Evolutionary conservation across 257 asterid genomes (phyloP).

Genomic region (Echium plantagineum): DNA sequence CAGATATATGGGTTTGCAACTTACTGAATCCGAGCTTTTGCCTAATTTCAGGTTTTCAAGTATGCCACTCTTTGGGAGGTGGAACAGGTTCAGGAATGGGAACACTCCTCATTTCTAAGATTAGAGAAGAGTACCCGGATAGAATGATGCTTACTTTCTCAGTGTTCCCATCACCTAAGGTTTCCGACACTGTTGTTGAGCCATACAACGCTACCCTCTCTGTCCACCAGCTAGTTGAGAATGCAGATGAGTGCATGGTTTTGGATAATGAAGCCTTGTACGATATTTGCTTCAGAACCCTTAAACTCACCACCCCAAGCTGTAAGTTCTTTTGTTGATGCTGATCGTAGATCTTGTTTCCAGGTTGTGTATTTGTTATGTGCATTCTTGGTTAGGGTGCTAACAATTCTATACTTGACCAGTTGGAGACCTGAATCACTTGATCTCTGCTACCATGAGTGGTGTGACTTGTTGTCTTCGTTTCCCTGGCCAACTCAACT

Average conservation of each 20-base stretch:
- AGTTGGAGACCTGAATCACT: no score
- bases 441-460: no score
- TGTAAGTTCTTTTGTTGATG: constrained; percentile 23
- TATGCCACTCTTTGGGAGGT: constrained; percentile 77
- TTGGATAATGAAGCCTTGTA: constrained; percentile 67
- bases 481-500: no score
- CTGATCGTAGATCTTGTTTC: no score
- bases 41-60: constrained; percentile 46
- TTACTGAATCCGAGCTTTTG: no score
- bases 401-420: no score
- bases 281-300: constrained; percentile 62
- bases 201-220: constrained; percentile 76
- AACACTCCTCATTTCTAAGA: constrained; percentile 66
- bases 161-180: constrained; percentile 78
- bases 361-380: no score
- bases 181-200: constrained; percentile 68
- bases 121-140: constrained; percentile 74
- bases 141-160: constrained; percentile 84
- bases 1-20: no score
- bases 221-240: constrained; percentile 75
- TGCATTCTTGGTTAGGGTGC: no score
- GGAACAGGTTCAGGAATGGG: constrained; percentile 93
- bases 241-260: constrained; percentile 77
- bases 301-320: constrained; percentile 68
- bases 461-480: no score